Base-by-base conservation (phyloP, 2,329 filamentous ascomycete species). In the Metarhizium anisopliae region DNA sequence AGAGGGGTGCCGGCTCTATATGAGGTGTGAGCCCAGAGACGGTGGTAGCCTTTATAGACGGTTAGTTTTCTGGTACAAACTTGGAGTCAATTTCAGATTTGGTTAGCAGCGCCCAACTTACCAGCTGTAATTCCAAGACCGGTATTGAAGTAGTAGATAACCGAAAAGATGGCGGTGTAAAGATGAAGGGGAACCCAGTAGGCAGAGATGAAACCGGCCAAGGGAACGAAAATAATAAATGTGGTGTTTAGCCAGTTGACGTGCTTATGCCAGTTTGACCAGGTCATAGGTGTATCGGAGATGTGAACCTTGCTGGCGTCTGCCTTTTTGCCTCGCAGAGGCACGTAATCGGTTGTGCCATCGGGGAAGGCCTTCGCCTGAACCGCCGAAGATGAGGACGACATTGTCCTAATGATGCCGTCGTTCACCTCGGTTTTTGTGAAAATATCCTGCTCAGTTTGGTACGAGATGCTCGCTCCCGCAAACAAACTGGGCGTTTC, bases 211-310 rank as follows among this genome's bases (percentile, higher is more conserved):
- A 87, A 81, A 60, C 91, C 91, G 56, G 82, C 77, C 51, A 92
- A 59, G 47, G 92, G 91, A 50, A 95, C 80, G 62, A 87, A 78
- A 61, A 95, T 72, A 69, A 95, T 93, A 70, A 96, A 81, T 59
- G 79, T 81, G 60, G 89, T 85, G 72, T 95, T 96, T 62, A 96
- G 80, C 90, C 91, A 96, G 80, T 95, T 91, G 77, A 96, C 81
- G 69, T 96, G 91, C 76, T 92, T 87, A 75, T 91, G 85, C 89
- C 89, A 94, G 77, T 95, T 96, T 66, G 79, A 76, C 72, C 78
- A 80, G 58, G 89, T 95, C 64, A 95, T 86, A 56, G 88, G 87
- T 60, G 83, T 82, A 61, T 95, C 90, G 61, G 89, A 84, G 73
- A 95, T 94, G 73, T 95, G 90, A 67, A 86, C 81, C 76, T 95